A percentile compares a stretch with the other conserved stretches of the same genome.
Conservation (phyloP, 176 grass and related monocot species). For the Ensete ventricosum region DNA sequence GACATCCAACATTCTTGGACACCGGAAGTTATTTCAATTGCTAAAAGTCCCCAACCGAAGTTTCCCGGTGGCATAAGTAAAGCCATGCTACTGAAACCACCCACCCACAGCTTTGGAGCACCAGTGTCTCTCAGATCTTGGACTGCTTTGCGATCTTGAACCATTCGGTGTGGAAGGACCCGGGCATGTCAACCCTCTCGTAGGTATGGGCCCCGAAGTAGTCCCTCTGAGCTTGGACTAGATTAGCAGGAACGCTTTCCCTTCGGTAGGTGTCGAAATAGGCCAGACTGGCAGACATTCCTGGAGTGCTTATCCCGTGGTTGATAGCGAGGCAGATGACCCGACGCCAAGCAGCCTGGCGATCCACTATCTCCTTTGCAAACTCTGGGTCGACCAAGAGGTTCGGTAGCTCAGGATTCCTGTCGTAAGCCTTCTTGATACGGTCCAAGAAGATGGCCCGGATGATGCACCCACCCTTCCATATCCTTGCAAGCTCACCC, state of each 20-base stretch:
- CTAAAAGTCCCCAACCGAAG: too few species aligned
- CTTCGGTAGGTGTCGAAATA: neutral
- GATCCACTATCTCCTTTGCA: neutral
- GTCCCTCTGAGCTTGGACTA: neutral
- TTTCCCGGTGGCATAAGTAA: too few species aligned
- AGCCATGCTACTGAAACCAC: too few species aligned
- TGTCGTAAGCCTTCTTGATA: neutral
- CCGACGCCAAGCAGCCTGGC: neutral
- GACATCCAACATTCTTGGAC: too few species aligned
- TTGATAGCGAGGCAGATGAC: neutral
- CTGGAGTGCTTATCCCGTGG: neutral
- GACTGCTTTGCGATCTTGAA: neutral
- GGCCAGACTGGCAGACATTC: neutral
- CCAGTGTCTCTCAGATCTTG: too few species aligned
- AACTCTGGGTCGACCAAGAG: neutral
- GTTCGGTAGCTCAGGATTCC: neutral
- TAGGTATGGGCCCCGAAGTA: neutral
- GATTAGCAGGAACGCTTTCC: neutral
- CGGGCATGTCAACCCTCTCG: neutral
- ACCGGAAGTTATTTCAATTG: too few species aligned
- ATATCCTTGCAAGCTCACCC: neutral
- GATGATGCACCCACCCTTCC: neutral
- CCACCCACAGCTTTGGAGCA: too few species aligned
- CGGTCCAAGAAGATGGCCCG: neutral
- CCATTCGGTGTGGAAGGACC: neutral